Evolutionary conservation across 768 basidiomycete species (phyloP).

Genomic region (Russula vinacea): DNA sequence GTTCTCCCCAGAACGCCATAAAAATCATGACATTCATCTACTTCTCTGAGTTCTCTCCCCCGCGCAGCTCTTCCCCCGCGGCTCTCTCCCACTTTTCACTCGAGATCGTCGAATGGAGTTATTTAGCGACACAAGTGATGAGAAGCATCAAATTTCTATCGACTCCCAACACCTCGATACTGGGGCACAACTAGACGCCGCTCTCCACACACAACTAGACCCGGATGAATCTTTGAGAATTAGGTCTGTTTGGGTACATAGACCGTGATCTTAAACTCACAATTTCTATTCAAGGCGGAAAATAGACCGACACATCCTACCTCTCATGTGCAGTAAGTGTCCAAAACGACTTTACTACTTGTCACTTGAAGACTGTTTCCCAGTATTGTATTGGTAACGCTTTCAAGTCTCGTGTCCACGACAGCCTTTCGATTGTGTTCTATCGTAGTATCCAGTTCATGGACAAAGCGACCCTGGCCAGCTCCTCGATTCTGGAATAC

Average conservation of each 20-base stretch:
- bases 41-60: too few relatives aligned
- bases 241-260: conserved; percentile 35
- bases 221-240: conserved; percentile 52
- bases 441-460: conserved; percentile 65
- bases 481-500: conserved; percentile 64
- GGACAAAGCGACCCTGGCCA: conserved; percentile 72
- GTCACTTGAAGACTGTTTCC: conserved; percentile 5
- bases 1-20: background rate
- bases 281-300: conserved; percentile 44
- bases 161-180: conserved; percentile 56
- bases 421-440: conserved; percentile 31
- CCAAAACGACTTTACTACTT: background rate
- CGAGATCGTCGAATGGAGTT: conserved; percentile 12
- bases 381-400: conserved; percentile 55
- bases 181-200: conserved; percentile 55
- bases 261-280: background rate
- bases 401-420: background rate
- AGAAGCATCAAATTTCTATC: conserved; percentile 36
- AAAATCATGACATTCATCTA: background rate
- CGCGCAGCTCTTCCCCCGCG: too few relatives aligned
- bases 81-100: background rate
- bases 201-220: conserved; percentile 45
- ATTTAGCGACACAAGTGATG: conserved; percentile 19
- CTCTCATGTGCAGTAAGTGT: conserved; percentile 69
- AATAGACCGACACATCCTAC: conserved; percentile 65